Evolutionary conservation across 208 protist species (phyloP).

Genomic region (Trichomonas vaginalis): DNA sequence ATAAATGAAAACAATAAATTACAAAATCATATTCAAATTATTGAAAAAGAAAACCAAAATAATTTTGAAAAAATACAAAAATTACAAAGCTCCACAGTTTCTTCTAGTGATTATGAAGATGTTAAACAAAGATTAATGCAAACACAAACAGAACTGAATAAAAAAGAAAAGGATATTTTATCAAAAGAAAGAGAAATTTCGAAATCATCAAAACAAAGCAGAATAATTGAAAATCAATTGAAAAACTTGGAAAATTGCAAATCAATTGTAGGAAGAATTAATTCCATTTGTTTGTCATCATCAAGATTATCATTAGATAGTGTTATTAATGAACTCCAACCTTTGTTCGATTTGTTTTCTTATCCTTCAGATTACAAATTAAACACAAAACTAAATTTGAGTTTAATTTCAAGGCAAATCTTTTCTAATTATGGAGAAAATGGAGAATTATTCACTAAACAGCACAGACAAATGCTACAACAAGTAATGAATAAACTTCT

Average conservation of each 20-base stretch:
- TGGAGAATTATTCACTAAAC: neutral
- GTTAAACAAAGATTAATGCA: neutral
- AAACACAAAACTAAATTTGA: too few relatives aligned
- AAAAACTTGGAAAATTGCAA: neutral
- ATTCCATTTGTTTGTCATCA: neutral
- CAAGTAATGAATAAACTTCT: neutral
- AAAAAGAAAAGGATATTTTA: neutral
- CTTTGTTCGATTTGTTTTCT: neutral
- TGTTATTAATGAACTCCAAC: neutral
- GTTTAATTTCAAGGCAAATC: too few relatives aligned
- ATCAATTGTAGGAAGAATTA: neutral
- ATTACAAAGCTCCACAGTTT: neutral
- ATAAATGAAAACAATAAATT: neutral
- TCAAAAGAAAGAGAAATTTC: neutral
- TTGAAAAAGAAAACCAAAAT: neutral
- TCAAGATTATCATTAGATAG: neutral
- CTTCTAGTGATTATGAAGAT: neutral
- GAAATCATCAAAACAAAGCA: neutral
- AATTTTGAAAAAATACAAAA: neutral
- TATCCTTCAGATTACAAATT: neutral
- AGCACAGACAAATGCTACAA: neutral
- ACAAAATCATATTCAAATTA: neutral
- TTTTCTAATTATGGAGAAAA: neutral
- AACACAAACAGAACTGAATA: neutral
- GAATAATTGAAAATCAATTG: neutral